Evolutionary conservation across 2,329 filamentous ascomycete species (phyloP).

Genomic region (Colletotrichum costaricense): DNA sequence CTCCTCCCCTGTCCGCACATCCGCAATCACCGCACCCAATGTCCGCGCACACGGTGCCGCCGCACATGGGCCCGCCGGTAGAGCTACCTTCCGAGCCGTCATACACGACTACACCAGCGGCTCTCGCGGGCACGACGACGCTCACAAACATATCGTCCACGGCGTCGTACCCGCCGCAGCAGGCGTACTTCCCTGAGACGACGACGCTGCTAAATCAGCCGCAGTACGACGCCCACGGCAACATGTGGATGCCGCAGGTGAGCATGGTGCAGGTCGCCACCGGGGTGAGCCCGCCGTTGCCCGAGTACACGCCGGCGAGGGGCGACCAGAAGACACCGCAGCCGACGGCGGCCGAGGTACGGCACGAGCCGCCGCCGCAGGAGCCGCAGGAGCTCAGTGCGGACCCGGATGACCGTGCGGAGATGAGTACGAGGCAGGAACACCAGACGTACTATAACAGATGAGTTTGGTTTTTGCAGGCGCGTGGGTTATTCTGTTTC

Average conservation of each 20-base stretch:
- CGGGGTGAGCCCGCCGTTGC: slow-evolving; percentile 15
- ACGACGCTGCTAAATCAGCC: slow-evolving; percentile 32
- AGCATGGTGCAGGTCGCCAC: slow-evolving; percentile 43
- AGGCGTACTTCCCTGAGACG: slow-evolving; percentile 30
- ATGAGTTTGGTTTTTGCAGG: neutral
- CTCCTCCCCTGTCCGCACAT: slow-evolving; percentile 22
- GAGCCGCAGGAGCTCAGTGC: slow-evolving; percentile 33
- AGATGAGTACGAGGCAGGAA: neutral
- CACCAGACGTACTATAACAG: slow-evolving; percentile 35
- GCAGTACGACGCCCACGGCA: slow-evolving; percentile 46
- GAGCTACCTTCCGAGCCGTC: slow-evolving; percentile 40
- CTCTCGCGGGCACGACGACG: neutral
- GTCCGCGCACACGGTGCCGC: slow-evolving; percentile 21
- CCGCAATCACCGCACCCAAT: slow-evolving; percentile 35
- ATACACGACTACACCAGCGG: neutral
- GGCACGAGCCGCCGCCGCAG: neutral
- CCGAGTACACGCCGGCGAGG: slow-evolving; percentile 29
- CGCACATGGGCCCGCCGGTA: slow-evolving; percentile 40
- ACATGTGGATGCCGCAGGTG: slow-evolving; percentile 48
- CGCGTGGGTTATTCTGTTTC: neutral
- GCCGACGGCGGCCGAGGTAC: slow-evolving; percentile 3
- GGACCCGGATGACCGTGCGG: slow-evolving; percentile 1
- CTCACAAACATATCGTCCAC: slow-evolving; percentile 6
- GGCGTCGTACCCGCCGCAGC: slow-evolving; percentile 25
- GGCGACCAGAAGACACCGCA: slow-evolving; percentile 13